Base-by-base conservation (phyloP, 2,329 filamentous ascomycete genomes). In the Epicoccum sorghinum region DNA sequence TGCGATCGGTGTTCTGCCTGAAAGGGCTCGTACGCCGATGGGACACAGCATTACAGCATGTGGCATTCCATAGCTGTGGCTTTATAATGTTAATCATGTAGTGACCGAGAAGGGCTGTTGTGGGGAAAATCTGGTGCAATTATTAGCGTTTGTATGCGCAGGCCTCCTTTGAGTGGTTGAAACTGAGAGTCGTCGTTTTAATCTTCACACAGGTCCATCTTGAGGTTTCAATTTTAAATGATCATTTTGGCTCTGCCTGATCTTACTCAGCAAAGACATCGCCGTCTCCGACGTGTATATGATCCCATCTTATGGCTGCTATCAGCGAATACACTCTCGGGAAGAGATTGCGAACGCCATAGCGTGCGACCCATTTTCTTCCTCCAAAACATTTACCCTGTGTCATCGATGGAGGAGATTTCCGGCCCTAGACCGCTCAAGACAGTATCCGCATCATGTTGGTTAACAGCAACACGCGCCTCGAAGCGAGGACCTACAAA, bases 271-370 rank as follows among this genome's bases (percentile, higher is more conserved):
- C 8, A 14, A n/a, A 42, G 1, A 3, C 32, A 25, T 47, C 25
- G 23, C 33, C 24, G 13, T 39, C 27, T 8, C 18, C 29, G 23
- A 24, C 7, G 12, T 40, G 36, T 4, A 47, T 40, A 14, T 39
- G 35, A 47, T 40, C 29, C 25, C 35, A 40, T 1, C 45, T 36
- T 14, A 39, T 14, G 14, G 14, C 45, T 13, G 39, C 25, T 10
- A 40, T 40, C 7, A 47, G 22, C 14, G 35, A 40, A 18, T 30
- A 47, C 45, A 47, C 35, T 13, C 25, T 47, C 22, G 45, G 45
- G 23, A 47, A 38, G 25, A 47, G 18, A n/a, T 18, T 27, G 25
- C 7, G 33, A 47, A 38, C 22, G 36, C 37, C 10, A 47, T 25
- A 32, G 23, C 35, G 18, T 47, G 45, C 23, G 8, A 3, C 14